Conservation (phyloP, 768 basidiomycete genomes). For the Russula vinacea region DNA sequence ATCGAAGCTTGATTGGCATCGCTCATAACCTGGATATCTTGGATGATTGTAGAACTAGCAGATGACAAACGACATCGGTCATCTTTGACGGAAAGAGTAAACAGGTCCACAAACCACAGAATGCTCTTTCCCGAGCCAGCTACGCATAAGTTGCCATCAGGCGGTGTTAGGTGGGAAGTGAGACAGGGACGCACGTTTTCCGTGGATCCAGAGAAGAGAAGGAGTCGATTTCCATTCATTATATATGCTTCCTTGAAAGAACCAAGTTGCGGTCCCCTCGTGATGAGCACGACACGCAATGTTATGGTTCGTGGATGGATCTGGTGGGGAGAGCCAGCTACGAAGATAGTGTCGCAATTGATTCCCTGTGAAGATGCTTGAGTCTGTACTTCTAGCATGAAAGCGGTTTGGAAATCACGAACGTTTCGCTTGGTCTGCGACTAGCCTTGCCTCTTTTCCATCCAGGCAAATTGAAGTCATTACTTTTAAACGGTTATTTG, state of each 20-base stretch:
- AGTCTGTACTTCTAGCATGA: too few species aligned
- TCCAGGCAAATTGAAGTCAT: not conserved
- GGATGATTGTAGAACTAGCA: conserved; percentile 13
- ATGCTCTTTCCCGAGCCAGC: conserved; percentile 18
- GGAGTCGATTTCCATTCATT: not conserved
- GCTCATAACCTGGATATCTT: not conserved
- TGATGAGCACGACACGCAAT: not conserved
- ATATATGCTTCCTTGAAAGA: not conserved
- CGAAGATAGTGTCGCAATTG: not conserved
- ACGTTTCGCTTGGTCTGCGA: not conserved
- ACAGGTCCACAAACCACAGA: conserved; percentile 2
- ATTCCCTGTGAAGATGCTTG: not conserved
- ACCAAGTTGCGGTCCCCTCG: conserved; percentile 2
- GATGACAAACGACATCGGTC: not conserved
- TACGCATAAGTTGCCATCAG: not conserved
- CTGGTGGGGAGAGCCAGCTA: conserved; percentile 13
- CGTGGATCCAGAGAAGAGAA: conserved; percentile 7
- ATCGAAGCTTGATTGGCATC: not conserved
- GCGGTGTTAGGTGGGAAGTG: too few species aligned
- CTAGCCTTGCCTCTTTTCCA: not conserved
- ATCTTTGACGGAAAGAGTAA: too few species aligned
- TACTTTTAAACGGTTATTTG: not conserved
- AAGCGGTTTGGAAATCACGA: not conserved
- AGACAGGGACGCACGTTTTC: conserved; percentile 5
- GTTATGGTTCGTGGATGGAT: conserved; percentile 8